These are phyloP conservation scores for Coccomyxa sp. DNA, from an alignment of 139 green algal genomes.

Conservation along the genomic window DNA sequence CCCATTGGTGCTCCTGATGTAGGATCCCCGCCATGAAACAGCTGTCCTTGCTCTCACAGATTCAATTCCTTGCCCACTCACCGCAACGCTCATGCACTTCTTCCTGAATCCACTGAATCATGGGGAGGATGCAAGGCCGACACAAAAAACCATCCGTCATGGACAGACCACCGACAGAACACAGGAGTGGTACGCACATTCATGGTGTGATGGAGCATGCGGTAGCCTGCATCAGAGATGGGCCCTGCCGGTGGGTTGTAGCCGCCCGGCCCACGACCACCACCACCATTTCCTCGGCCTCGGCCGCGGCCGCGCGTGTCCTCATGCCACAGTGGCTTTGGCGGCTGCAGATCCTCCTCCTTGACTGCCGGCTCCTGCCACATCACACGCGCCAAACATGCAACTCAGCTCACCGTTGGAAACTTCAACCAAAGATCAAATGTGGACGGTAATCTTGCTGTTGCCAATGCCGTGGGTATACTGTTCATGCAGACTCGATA, in stretches of 20 bases:
- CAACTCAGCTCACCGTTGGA: not conserved
- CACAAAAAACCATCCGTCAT: no score
- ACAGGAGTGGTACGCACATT: not conserved
- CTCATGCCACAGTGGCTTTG: slow-evolving; percentile 53
- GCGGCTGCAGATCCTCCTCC: slow-evolving; percentile 33
- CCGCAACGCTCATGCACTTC: no score
- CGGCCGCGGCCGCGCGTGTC: slow-evolving; percentile 21
- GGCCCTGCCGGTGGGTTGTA: not conserved
- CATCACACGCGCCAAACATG: not conserved
- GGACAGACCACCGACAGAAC: no score
- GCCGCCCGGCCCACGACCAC: not conserved
- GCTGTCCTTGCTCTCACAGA: no score
- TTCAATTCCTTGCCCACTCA: no score
- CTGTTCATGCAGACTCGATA: not conserved
- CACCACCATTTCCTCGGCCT: not conserved
- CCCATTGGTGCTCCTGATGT: no score
- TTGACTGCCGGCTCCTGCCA: slow-evolving; percentile 19
- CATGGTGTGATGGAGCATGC: slow-evolving; percentile 43
- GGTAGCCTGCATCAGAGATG: slow-evolving; percentile 16
- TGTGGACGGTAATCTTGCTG: not conserved
- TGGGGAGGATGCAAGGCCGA: no score
- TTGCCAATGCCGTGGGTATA: not conserved
- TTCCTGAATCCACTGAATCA: no score
- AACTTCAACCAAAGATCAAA: not conserved
- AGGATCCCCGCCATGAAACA: no score